Evolutionary conservation across 495 filamentous ascomycete species (phyloP).

Genomic region (Chaetomium tenue): DNA sequence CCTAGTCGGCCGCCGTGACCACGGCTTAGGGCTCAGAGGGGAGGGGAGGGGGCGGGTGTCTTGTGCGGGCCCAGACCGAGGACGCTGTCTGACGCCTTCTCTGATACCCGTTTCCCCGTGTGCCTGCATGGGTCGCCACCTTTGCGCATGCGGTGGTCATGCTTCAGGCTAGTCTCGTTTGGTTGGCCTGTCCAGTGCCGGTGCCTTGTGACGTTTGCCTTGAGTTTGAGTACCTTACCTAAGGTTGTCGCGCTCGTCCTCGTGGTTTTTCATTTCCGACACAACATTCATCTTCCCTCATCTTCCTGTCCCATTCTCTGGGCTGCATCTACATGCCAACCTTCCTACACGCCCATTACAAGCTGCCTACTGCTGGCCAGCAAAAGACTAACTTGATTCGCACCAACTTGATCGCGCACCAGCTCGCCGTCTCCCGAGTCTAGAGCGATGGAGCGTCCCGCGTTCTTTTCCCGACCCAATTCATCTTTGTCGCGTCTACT

Average conservation of each 20-base stretch:
- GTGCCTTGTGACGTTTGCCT: slow-evolving; percentile 8
- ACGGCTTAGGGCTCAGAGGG: not conserved
- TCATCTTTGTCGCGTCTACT: slow-evolving; percentile 23
- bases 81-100: not conserved
- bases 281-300: not conserved
- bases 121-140: slow-evolving; percentile 3
- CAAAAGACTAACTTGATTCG: slow-evolving; percentile 3
- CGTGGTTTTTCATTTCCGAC: not conserved
- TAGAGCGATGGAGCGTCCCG: slow-evolving; percentile 26
- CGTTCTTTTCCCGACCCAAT: slow-evolving; percentile 24
- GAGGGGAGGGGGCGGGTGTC: not conserved
- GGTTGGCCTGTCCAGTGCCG: not conserved
- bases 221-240: too few relatives aligned
- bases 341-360: not conserved
- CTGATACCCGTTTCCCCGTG: not conserved
- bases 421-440: slow-evolving; percentile 3
- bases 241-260: not conserved
- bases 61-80: not conserved
- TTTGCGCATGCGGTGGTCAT: slow-evolving; percentile 6
- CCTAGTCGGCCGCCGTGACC: not conserved
- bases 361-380: slow-evolving; percentile 11
- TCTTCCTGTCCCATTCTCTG: not conserved
- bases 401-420: not conserved
- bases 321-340: not conserved
- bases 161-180: slow-evolving; percentile 3